phyloP scores from a whole-genome alignment of 352 stramenopile genomes.

The Phytophthora kernoviae region DNA sequence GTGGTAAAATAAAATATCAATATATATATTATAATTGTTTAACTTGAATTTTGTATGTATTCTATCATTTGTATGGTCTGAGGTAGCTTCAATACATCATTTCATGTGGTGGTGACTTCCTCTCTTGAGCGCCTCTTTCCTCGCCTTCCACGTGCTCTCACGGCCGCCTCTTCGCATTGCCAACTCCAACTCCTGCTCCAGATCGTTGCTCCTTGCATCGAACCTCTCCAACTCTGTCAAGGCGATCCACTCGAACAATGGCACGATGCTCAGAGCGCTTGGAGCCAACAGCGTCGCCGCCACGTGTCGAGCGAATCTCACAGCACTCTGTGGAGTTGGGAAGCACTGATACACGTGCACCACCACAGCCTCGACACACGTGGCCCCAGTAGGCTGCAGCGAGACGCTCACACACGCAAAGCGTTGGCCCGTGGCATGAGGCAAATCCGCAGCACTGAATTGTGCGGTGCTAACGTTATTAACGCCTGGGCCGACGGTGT shows the following conservation, averaged over 20 bases:
- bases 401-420: constrained; percentile 73
- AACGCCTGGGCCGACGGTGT: not conserved
- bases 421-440: constrained; percentile 65
- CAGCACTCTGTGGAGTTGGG: constrained; percentile 75
- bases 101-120: constrained; percentile 22
- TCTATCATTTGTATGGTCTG: too few relatives aligned
- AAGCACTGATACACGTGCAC: constrained; percentile 86
- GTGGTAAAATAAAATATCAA: not conserved
- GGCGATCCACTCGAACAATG: constrained; percentile 80
- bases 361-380: constrained; percentile 53
- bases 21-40: too few relatives aligned
- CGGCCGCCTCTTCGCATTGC: constrained; percentile 34
- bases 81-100: too few relatives aligned
- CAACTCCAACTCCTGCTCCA: constrained; percentile 71
- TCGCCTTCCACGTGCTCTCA: constrained; percentile 68
- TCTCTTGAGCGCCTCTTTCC: constrained; percentile 72
- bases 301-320: constrained; percentile 74
- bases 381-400: constrained; percentile 23
- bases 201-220: constrained; percentile 57
- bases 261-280: constrained; percentile 63
- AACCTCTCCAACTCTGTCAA: constrained; percentile 75
- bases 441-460: constrained; percentile 54
- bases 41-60: too few relatives aligned
- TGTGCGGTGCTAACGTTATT: constrained; percentile 17
- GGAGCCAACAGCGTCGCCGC: constrained; percentile 46